Evolutionary conservation across 768 basidiomycete species (phyloP), one percentile per base, ranked within the genome.

Genomic region (Tricholoma bakamatsutake): DNA sequence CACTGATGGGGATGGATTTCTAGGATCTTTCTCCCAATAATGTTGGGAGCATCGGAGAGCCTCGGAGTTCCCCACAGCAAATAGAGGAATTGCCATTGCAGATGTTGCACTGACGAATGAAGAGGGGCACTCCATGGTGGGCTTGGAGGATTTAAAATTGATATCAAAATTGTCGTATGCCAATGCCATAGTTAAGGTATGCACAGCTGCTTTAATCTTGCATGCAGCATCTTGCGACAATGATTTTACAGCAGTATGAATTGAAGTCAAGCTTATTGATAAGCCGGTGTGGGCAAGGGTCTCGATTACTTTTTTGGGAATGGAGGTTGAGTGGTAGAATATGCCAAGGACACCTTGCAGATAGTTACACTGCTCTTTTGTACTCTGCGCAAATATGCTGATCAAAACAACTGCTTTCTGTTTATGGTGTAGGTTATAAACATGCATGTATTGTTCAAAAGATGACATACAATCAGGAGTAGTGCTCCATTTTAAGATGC

Each of bases 141-240:
- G 68, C n/a, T 62, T 53, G 0, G 53, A 12, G 0, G 46, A 31
- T 46, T 68, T 63, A 27, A 74, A 61, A 37, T 70, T 57, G 5
- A 75, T 61, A 55, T 76, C 71, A 37, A 75, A 70, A 59, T 76
- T 76, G 53, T 76, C 71, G 21, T 71, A 75, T 9, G 68, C 68
- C 43, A 59, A 67, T 10, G 64, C 48, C 2, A 61, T 57, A 0
- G 61, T 53, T 5, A 68, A 55, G 7, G 63, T 65, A 30, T 55
- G 54, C 1, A 60, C 67, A 34, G 66, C 58, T 12, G 11, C 15
- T n/a, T 53, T 43, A 9, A 68, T 42, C 8, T 28, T 40, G 9
- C 28, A 12, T 15, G 46, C 34, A 7, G 66, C 54, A 45, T 71
- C 59, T 1, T 33, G 18, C 1, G 65, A 65, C n/a, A 67, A 49